phyloP scores from a whole-genome alignment of 306 rosid genomes.

The Sicyos edulis region DNA sequence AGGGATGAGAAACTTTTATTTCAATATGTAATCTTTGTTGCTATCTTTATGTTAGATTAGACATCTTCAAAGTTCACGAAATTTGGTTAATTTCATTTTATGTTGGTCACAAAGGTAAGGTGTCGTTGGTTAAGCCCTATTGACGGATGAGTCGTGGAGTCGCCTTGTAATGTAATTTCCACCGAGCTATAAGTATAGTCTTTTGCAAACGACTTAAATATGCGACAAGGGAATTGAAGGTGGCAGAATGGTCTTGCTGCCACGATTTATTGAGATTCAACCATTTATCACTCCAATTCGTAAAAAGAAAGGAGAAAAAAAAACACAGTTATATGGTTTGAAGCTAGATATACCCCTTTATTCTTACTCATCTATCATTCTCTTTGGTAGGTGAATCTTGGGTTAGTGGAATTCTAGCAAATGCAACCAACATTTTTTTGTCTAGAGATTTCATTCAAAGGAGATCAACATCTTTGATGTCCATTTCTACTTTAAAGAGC shows the following conservation, averaged over 20 bases:
- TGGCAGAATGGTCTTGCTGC: no score
- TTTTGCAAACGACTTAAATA: no score
- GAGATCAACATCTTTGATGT: neutral
- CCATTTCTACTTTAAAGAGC: neutral
- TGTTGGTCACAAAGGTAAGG: no score
- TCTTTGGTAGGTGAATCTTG: slow-evolving; percentile 18
- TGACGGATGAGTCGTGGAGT: no score
- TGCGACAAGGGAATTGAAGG: no score
- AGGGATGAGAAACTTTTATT: slow-evolving; percentile 18
- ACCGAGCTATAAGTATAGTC: no score
- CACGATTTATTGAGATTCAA: no score
- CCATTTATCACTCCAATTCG: no score
- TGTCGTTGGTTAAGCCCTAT: no score
- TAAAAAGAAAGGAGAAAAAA: no score
- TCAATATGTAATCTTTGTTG: slow-evolving; percentile 7
- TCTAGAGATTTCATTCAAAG: slow-evolving; percentile 23
- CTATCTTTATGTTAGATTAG: slow-evolving; percentile 23
- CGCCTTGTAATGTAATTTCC: no score
- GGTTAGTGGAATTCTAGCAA: slow-evolving; percentile 31
- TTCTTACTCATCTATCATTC: neutral
- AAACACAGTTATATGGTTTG: no score
- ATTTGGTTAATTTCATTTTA: slow-evolving; percentile 17
- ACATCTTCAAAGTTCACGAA: slow-evolving; percentile 53
- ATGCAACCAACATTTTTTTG: slow-evolving; percentile 35
- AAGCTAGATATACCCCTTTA: neutral